Base-by-base conservation (phyloP, 1,139 yeast species). In the Geotrichum aggregatum region DNA sequence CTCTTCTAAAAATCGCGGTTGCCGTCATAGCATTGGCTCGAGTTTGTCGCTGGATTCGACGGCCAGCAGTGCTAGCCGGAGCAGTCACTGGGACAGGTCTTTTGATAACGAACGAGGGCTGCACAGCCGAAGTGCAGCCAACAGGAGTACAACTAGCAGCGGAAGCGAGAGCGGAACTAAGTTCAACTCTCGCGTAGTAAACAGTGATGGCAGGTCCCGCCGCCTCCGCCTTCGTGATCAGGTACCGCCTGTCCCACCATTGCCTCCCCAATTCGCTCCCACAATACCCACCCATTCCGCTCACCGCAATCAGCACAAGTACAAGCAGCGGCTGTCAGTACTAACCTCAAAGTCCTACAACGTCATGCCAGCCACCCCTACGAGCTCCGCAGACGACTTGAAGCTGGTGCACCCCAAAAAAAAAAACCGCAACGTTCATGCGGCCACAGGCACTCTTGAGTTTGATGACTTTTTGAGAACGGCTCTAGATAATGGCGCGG, bases 201-300 rank as follows among this genome's bases (percentile, higher is more conserved):
- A 5, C 28, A 24, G 8, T 24, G 28, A 8, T 24, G 8, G 28
- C 28, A 24, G 8, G 5, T 5, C 28, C 28, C 28, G 28, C 28
- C 28, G 28, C 28, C 14, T n/a, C 28, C 28, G 28, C 28, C 14
- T n/a, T 21, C 21, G 24, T 18, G 43, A 39, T 11, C 13, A 21
- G 11, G 19, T 24, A 7, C 43, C 43, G 30, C 43, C 43, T 3
- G 43, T 39, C 26, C 43, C 43, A 24, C 31, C 28, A 16, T 14
- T 39, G 3, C 43, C 43, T 7, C 28, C n/a, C 5, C 13, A 39
- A 26, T 39, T 39, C 21, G 43, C 43, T 14, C 43, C 28, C 3
- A 5, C 28, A 28, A 39, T 39, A 19, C 39, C 39, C 16, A 19
- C 19, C 22, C 13, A 19, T 10, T 35, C 39, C 13, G 7, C 19